Base-by-base conservation (phyloP, 1,284 basidiomycete species). In the Takashimella koratensis region DNA sequence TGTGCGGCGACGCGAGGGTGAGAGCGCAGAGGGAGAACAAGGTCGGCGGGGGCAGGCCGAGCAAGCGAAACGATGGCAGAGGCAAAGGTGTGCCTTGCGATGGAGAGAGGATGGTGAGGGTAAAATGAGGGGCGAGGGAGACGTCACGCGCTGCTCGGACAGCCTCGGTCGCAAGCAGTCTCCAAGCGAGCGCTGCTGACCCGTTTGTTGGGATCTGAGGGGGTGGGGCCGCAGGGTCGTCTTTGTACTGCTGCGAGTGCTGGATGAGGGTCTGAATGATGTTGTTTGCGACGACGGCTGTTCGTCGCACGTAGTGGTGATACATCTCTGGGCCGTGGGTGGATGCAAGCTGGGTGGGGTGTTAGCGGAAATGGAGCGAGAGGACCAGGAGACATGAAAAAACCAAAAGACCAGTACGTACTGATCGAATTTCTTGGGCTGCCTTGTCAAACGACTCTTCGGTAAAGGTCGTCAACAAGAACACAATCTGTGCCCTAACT, bases 401-500 rank as follows among this genome's bases (percentile, higher is more conserved):
- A 16, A 16, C 30, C 16, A 16, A 36, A 8, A 16, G 16, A 16
- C 8, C 20, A 48, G 21, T 45, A 83, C 88, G 68, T 73, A 95
- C 91, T 56, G 88, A 88, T 70, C 88, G 85, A 67, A 96, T 94
- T 79, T 96, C 92, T 54, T 84, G 79, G 71, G 91, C 86, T 74
- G 94, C 90, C 72, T 88, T 84, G 71, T 90, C 88, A 71, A 91
- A 96, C 76, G 92, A 92, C 66, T 95, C 93, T 78, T 96, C 93
- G 54, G 88, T 91, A 55, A 96, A 83, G 22, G 90, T 95, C 20
- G 89, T 91, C 60, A 97, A 82, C 56, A 95, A 82, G 77, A 96
- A 96, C 64, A 92, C 90, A 73, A 96, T 94, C 63, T 81, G 80
- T 20, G 79, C 79, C 58, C 78, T 76, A 46, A 79, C 77, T 47